Evolutionary conservation across 768 basidiomycete species (phyloP).

Genomic region (Trametes meyenii): DNA sequence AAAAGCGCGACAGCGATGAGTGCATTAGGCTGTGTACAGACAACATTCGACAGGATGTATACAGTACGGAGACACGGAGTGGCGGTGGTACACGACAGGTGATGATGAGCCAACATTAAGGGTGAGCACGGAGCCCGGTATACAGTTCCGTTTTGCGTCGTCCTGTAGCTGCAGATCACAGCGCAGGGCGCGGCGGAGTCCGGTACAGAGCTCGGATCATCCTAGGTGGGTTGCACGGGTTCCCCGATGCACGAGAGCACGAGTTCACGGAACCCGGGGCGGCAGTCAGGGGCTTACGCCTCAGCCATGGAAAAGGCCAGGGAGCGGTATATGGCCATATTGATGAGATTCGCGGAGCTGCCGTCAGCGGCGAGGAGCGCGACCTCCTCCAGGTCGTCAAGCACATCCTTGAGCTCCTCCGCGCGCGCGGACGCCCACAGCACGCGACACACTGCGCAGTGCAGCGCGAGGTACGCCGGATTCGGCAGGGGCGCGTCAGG

Average conservation of each 20-base stretch:
- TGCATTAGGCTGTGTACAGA: too few species aligned
- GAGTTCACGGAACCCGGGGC: background rate
- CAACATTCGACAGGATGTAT: too few species aligned
- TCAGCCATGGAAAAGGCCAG: conserved; percentile 6
- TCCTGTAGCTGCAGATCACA: too few species aligned
- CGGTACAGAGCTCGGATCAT: too few species aligned
- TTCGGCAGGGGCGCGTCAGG: conserved; percentile 5
- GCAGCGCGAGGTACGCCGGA: conserved; percentile 20
- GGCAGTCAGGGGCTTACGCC: background rate
- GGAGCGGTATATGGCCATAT: conserved; percentile 20
- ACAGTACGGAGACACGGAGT: background rate
- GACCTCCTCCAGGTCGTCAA: conserved; percentile 22
- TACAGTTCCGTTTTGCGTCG: too few species aligned
- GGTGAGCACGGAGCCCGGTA: background rate
- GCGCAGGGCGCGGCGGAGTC: too few species aligned
- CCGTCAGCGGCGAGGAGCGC: conserved; percentile 21
- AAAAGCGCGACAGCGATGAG: too few species aligned
- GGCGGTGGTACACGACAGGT: background rate
- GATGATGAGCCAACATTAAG: background rate
- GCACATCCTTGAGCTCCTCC: conserved; percentile 22
- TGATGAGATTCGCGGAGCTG: conserved; percentile 20
- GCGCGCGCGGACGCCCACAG: conserved; percentile 18
- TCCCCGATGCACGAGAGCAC: background rate
- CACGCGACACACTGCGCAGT: conserved; percentile 19
- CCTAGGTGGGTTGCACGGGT: too few species aligned